Percentiles rank a stretch among this genome's conserved stretches.
phyloP scores from a whole-genome alignment of 2,329 filamentous ascomycete genomes.

The Epichloe elymi region DNA sequence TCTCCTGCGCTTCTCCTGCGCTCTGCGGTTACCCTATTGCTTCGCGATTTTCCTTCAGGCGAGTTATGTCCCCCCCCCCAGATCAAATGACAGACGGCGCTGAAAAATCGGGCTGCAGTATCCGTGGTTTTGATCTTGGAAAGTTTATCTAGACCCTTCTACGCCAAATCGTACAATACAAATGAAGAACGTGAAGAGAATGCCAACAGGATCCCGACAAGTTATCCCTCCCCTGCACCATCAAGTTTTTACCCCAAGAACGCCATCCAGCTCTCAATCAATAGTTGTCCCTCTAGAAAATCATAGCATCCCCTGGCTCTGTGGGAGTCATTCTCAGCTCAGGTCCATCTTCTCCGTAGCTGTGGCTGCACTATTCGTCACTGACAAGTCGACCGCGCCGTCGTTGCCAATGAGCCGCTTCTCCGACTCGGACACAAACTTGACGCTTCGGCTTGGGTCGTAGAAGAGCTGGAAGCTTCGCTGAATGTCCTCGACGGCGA shows the following conservation, averaged over 20 bases:
- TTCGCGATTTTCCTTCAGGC: too few relatives aligned
- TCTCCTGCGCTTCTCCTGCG: too few relatives aligned
- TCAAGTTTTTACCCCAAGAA: conserved; percentile 11
- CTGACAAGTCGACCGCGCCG: conserved; percentile 61
- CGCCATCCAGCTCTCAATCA: conserved; percentile 17
- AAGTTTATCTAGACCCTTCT: conserved; percentile 11
- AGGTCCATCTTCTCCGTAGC: conserved; percentile 30
- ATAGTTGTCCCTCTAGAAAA: neutral
- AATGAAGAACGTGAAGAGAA: neutral
- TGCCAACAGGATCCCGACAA: neutral
- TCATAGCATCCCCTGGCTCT: conserved; percentile 3
- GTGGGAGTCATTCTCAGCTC: conserved; percentile 19
- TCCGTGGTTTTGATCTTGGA: neutral
- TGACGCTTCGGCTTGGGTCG: conserved; percentile 74
- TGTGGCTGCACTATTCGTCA: conserved; percentile 26
- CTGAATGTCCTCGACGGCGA: conserved; percentile 79
- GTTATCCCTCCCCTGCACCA: neutral
- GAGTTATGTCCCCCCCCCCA: too few relatives aligned
- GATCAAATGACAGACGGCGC: neutral
- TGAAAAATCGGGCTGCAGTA: neutral
- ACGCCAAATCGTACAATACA: conserved; percentile 13
- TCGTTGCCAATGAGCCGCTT: conserved; percentile 84
- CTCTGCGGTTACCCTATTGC: too few relatives aligned
- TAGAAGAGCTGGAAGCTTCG: conserved; percentile 91
- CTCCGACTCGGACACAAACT: conserved; percentile 82